phyloP scores from a whole-genome alignment of 2,329 filamentous ascomycete genomes.

The Fusarium guadeloupense region DNA sequence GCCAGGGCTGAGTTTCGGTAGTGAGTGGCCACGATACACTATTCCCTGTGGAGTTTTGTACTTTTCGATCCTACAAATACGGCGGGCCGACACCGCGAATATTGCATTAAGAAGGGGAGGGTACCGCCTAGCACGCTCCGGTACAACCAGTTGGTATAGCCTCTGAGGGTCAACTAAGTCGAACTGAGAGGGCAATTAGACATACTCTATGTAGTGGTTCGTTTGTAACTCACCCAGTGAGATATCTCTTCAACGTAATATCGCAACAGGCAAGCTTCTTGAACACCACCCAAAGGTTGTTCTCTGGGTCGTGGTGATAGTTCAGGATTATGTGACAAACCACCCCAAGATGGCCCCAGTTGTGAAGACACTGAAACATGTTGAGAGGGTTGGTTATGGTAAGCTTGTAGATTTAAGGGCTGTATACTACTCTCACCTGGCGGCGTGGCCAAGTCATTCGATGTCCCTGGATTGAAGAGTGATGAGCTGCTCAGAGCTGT shows the following conservation, averaged over 20 bases:
- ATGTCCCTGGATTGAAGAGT: background rate
- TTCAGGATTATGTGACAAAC: background rate
- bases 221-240: slow-evolving; percentile 20
- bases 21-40: slow-evolving; percentile 19
- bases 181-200: no score
- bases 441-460: background rate
- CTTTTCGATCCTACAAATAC: slow-evolving; percentile 14
- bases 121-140: slow-evolving; percentile 26
- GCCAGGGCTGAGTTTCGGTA: slow-evolving; percentile 3
- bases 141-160: slow-evolving; percentile 21
- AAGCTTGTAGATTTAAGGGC: background rate
- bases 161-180: slow-evolving; percentile 28
- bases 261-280: slow-evolving; percentile 34
- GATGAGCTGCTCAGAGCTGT: background rate
- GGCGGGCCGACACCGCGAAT: slow-evolving; percentile 23
- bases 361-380: slow-evolving; percentile 10
- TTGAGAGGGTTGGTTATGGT: background rate
- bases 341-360: slow-evolving; percentile 20
- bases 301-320: background rate
- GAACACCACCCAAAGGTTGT: background rate
- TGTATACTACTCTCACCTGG: background rate
- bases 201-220: no score
- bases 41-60: slow-evolving; percentile 19
- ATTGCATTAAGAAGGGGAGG: slow-evolving; percentile 30
- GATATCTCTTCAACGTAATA: slow-evolving; percentile 34